Base-by-base conservation (phyloP, 2,329 filamentous ascomycete genomes). In the Pseudogymnoascus sp. region DNA sequence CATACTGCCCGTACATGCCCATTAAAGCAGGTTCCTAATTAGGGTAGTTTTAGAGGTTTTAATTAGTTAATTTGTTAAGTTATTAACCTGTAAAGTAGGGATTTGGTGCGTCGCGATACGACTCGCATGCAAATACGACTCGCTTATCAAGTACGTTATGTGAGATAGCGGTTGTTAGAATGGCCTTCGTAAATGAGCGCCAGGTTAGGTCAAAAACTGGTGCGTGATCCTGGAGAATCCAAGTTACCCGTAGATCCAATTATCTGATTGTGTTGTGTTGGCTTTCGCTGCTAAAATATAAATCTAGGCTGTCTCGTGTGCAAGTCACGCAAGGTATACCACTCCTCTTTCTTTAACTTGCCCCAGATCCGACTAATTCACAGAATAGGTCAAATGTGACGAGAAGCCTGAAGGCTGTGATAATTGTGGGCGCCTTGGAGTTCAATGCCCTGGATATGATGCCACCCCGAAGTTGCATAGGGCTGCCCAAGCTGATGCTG, bases 361-460 rank as follows among this genome's bases (percentile, higher is more conserved):
- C 15, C 15, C 19, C 13, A 44, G 19, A 6, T 44, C 17, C 13
- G 38, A 61, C 60, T 61, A 15, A 61, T 38, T 21, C 11, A 9
- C 26, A 17, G 15, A 11, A 31, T 42, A 72, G 69, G 70, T 71
- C 29, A 68, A 67, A 64, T 72, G 70, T 63, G 70, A 71, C 63
- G 66, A 65, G 62, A 62, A 63, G 10, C 65, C 66, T 1, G 66
- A 65, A 19, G 62, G 64, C 26, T 69, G 67, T 62, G 63, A 64
- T 63, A 68, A 68, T 35, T 69, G 70, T 56, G 23, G 62, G 21
- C 70, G 68, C 7, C 65, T 72, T 4, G 70, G 70, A 21, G 66
- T 72, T 15, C 64, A 63, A 21, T 72, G 71, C 59, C 71, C 70
- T 3, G 64, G 68, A 37, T 73, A 71, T 59, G 64, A 68, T 37